Evolutionary conservation across 2,329 filamentous ascomycete genomes (phyloP).

Genomic region (Pseudopithomyces chartarum): DNA sequence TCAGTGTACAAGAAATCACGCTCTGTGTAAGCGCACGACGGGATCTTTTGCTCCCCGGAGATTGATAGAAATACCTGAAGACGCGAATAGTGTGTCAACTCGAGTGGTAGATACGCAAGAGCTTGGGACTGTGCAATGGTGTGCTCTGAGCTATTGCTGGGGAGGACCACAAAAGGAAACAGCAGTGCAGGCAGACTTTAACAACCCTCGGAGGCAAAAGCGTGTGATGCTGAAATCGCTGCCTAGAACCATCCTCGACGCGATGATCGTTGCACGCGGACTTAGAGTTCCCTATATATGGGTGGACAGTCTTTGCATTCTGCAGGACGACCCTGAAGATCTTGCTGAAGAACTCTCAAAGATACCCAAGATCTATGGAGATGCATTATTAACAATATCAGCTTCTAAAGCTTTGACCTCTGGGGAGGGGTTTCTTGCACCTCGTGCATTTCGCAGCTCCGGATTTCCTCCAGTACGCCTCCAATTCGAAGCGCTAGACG

Average conservation of each 20-base stretch:
- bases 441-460: too few species aligned
- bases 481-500: too few species aligned
- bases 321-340: conserved; percentile 7
- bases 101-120: background rate
- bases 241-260: conserved; percentile 12
- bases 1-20: background rate
- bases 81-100: background rate
- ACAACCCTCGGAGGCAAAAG: background rate
- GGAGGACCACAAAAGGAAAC: background rate
- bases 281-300: conserved; percentile 11
- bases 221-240: background rate
- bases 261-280: background rate
- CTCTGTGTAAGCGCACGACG: background rate
- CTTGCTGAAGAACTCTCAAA: background rate
- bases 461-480: too few species aligned
- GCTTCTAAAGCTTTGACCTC: background rate
- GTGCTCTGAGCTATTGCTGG: conserved; percentile 11
- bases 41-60: background rate
- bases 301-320: conserved; percentile 16
- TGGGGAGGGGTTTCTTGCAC: background rate
- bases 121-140: background rate
- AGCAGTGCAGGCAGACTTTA: background rate
- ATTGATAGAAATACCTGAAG: background rate
- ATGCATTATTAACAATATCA: background rate
- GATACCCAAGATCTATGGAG: background rate